Evolutionary conservation across 139 green algal genomes (phyloP), one percentile per base, ranked within the genome.

Genomic region (Haematococcus sp.): DNA sequence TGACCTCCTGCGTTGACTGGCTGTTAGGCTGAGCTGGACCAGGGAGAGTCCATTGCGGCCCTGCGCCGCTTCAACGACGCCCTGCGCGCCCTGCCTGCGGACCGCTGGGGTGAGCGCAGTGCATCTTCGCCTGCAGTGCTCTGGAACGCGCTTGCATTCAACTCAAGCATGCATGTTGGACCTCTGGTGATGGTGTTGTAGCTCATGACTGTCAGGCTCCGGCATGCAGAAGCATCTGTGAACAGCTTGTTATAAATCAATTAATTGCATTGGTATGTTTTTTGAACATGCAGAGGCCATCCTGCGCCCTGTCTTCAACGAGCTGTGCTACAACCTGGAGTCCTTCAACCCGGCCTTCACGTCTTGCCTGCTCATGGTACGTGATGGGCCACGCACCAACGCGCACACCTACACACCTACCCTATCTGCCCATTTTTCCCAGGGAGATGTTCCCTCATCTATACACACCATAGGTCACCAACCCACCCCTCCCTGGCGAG

Each of bases 261-360:
- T 73, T 40, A 19, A 7, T 1, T 4, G 51, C 46, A 31, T 11
- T 31, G 44, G 63, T 76, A 16, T 72, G 32, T 28, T 23, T 28
- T 1, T 49, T 11, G 11, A 49, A 7, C 40, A 19, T 65, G 66
- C 88, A 93, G 89, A 93, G 77, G 68, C 75, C 9, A 87, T 88
- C 51, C 83, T 97, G 72, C 75, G 76, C 32, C 89, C 91, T 4
- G 92, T 96, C n/a, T 94, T 96, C 82, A 82, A 86, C 40, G 92
- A 97, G 87, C 89, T 96, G 60, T 92, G 88, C 19, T 95, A 91
- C 84, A 97, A 97, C 81, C 83, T 97, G 71, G 93, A 97, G 87
- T 94, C 91, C 1, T 97, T 97, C 91, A 97, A 97, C 83, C 93
- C 93, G 28, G 91, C 91, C 71, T 97, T 97, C 80, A 93, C 93